A percentile compares a stretch with the other conserved stretches of the same genome.
phyloP scores from a whole-genome alignment of 2,329 filamentous ascomycete species.

The Mycosphaerella arachidis region DNA sequence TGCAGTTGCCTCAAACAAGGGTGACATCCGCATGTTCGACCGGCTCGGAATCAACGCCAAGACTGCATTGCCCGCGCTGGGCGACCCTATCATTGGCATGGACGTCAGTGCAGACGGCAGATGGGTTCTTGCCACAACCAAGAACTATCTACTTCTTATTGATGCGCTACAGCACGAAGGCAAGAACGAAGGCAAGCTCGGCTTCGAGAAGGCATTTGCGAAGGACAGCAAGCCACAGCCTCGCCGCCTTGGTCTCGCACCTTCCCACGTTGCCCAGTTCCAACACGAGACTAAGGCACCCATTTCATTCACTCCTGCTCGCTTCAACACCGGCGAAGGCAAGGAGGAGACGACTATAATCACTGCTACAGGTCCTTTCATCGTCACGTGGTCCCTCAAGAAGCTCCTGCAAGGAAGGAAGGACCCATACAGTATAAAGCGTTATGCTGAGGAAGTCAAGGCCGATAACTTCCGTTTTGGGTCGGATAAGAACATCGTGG shows the following conservation, averaged over 20 bases:
- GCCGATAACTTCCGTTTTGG: slow-evolving; percentile 98
- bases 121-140: slow-evolving; percentile 91
- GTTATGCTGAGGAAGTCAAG: slow-evolving; percentile 91
- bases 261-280: slow-evolving; percentile 93
- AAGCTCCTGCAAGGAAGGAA: slow-evolving; percentile 77
- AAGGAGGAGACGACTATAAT: slow-evolving; percentile 84
- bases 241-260: slow-evolving; percentile 79
- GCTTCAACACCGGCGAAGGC: slow-evolving; percentile 86
- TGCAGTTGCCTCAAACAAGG: slow-evolving; percentile 95
- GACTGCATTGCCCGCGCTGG: slow-evolving; percentile 90
- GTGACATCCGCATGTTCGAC: slow-evolving; percentile 94
- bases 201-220: slow-evolving; percentile 88
- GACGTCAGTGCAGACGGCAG: slow-evolving; percentile 93
- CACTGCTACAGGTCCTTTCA: slow-evolving; percentile 92
- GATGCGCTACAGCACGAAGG: slow-evolving; percentile 81
- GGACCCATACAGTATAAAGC: slow-evolving; percentile 92
- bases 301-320: slow-evolving; percentile 82
- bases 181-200: slow-evolving; percentile 97
- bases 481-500: slow-evolving; percentile 95
- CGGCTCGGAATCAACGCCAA: slow-evolving; percentile 95
- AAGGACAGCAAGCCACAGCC: slow-evolving; percentile 93
- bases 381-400: slow-evolving; percentile 93
- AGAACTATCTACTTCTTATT: slow-evolving; percentile 89
- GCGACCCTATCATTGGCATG: slow-evolving; percentile 89
- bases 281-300: slow-evolving; percentile 89